These are phyloP conservation scores for Starmerella gropengiesseri DNA, from an alignment of 805 yeast genomes.

Conservation along the genomic window DNA sequence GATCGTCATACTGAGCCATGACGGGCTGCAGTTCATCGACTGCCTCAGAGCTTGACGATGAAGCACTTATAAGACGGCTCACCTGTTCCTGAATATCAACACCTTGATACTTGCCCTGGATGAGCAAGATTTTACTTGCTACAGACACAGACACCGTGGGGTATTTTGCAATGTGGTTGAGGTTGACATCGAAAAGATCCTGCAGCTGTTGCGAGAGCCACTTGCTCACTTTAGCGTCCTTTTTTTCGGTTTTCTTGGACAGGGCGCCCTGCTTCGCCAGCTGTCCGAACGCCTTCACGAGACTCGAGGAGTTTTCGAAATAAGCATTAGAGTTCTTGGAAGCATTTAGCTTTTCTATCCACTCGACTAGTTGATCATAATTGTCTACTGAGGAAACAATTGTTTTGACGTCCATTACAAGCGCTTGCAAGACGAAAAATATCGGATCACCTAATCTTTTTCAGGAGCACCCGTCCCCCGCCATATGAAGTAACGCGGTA, in stretches of 20 bases:
- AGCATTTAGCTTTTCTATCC: constrained; percentile 35
- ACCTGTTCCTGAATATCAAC: constrained; percentile 50
- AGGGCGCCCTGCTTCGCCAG: constrained; percentile 38
- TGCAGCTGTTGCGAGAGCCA: constrained; percentile 22
- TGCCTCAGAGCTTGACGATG: constrained; percentile 33
- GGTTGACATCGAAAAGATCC: constrained; percentile 10
- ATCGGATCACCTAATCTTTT: background rate
- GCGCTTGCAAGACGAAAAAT: too few relatives aligned
- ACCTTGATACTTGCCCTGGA: constrained; percentile 37
- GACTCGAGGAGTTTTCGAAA: constrained; percentile 26
- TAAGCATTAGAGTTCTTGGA: constrained; percentile 22
- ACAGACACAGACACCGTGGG: constrained; percentile 35
- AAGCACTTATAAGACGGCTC: constrained; percentile 31
- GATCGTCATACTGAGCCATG: constrained; percentile 50
- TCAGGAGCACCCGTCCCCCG: too few relatives aligned
- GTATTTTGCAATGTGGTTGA: background rate
- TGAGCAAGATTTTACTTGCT: constrained; percentile 40
- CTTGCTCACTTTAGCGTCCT: constrained; percentile 46
- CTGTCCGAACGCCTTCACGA: constrained; percentile 41
- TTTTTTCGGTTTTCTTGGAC: constrained; percentile 40
- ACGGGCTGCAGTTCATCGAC: constrained; percentile 9
- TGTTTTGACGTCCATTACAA: constrained; percentile 14
- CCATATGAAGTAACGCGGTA: too few relatives aligned
- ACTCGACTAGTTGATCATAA: constrained; percentile 44
- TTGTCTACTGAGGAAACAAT: constrained; percentile 25